phyloP scores from a whole-genome alignment of 148 eudicot genomes.

The Rhododendron ovatum region DNA sequence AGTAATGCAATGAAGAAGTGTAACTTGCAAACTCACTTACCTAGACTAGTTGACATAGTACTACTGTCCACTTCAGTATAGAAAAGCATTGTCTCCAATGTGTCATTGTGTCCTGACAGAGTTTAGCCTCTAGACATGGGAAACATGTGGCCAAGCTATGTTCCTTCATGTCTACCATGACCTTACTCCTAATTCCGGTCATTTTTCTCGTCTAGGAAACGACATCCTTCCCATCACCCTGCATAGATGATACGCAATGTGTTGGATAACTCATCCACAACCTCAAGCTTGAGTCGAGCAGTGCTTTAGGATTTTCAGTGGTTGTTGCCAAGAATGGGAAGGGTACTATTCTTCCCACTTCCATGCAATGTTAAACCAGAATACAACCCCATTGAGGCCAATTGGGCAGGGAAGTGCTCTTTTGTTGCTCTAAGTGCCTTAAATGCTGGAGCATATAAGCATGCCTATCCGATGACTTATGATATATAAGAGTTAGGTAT shows the following conservation, averaged over 20 bases:
- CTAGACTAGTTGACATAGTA: neutral
- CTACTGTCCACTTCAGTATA: neutral
- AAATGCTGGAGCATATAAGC: neutral
- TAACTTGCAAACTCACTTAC: neutral
- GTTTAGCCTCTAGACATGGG: neutral
- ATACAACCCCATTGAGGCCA: conserved; percentile 70
- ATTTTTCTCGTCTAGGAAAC: neutral
- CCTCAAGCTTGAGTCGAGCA: neutral
- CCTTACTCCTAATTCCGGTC: neutral
- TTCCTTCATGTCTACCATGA: neutral
- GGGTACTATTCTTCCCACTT: conserved; percentile 39
- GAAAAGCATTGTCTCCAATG: neutral
- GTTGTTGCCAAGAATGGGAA: conserved; percentile 73
- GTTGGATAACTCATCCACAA: neutral
- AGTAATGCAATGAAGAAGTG: neutral
- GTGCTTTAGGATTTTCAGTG: conserved; percentile 34
- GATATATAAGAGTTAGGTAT: neutral
- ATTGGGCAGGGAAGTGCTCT: conserved; percentile 57
- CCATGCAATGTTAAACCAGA: conserved; percentile 37
- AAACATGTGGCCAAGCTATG: neutral
- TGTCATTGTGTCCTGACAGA: neutral
- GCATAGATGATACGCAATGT: neutral
- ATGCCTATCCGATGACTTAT: neutral
- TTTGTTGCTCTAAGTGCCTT: neutral
- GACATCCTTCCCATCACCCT: neutral